Percentiles rank a stretch among this genome's conserved stretches.
Evolutionary conservation across 192 early-diverging fungal species (phyloP).

Genomic region (Spinellus fusiger): DNA sequence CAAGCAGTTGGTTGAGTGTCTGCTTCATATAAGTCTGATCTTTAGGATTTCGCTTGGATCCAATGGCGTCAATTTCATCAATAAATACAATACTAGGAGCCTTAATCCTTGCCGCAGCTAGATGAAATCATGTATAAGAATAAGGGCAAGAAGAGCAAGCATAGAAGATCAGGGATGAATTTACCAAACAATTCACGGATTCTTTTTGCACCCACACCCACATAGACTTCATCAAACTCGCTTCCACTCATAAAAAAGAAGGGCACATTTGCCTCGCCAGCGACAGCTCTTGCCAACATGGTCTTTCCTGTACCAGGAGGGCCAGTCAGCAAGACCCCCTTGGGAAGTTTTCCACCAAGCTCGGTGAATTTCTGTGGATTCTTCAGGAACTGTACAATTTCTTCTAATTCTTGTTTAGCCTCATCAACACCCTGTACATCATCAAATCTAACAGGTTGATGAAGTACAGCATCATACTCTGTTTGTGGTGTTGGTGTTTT

Average conservation of each 20-base stretch:
- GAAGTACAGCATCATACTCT: slow-evolving; percentile 51
- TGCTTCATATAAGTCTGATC: slow-evolving; percentile 98
- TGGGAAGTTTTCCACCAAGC: slow-evolving; percentile 92
- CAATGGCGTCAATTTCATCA: slow-evolving; percentile 98
- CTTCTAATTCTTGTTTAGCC: slow-evolving; percentile 95
- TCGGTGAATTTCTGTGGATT: slow-evolving; percentile 88
- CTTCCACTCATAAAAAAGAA: slow-evolving; percentile 99
- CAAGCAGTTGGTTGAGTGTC: slow-evolving; percentile 96
- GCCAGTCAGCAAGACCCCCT: slow-evolving; percentile 83
- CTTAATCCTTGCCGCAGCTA: slow-evolving; percentile 68
- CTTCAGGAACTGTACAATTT: slow-evolving; percentile 93
- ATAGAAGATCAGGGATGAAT: neutral
- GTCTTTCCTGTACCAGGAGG: slow-evolving; percentile 99
- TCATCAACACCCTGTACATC: slow-evolving; percentile 98
- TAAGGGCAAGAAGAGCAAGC: neutral
- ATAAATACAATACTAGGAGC: slow-evolving; percentile 95
- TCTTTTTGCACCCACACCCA: slow-evolving; percentile 88
- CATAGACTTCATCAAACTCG: slow-evolving; percentile 99
- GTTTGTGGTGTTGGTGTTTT: slow-evolving; percentile 54
- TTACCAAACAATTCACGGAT: slow-evolving; percentile 82
- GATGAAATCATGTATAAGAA: neutral
- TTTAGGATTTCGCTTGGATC: slow-evolving; percentile 84
- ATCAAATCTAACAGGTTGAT: slow-evolving; percentile 72
- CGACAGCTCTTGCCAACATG: slow-evolving; percentile 91
- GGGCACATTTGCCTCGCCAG: slow-evolving; percentile 95